A percentile compares a stretch with the other conserved stretches of the same genome.
phyloP scores from a whole-genome alignment of 2,329 filamentous ascomycete genomes.

The Xylaria multiplex region DNA sequence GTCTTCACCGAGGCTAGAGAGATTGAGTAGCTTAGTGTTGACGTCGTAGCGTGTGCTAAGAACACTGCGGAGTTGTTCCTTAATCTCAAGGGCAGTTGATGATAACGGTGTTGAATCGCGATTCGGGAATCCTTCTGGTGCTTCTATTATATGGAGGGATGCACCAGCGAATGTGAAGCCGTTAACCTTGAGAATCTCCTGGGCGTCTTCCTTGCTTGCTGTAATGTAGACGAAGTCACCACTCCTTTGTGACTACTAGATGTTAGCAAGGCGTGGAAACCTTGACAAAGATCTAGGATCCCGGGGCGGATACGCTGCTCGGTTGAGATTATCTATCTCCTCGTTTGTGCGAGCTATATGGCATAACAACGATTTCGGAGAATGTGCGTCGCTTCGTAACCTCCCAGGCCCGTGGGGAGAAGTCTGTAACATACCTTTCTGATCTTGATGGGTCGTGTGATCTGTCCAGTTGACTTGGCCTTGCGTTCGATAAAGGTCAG shows the following conservation, averaged over 20 bases:
- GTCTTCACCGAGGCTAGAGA: slow-evolving; percentile 81
- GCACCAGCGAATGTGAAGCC: slow-evolving; percentile 74
- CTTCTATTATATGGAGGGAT: slow-evolving; percentile 65
- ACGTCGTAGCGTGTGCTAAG: slow-evolving; percentile 79
- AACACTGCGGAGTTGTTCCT: slow-evolving; percentile 74
- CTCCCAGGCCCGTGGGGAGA: slow-evolving; percentile 56
- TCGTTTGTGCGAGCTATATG: slow-evolving; percentile 53
- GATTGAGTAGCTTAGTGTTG: slow-evolving; percentile 78
- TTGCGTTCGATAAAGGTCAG: slow-evolving; percentile 78
- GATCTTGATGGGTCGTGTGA: slow-evolving; percentile 68
- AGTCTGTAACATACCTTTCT: slow-evolving; percentile 77
- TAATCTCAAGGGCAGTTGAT: slow-evolving; percentile 67
- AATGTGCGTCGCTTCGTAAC: slow-evolving; percentile 53
- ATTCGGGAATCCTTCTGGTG: slow-evolving; percentile 56
- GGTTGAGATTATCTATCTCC: slow-evolving; percentile 51
- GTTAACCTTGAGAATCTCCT: slow-evolving; percentile 74
- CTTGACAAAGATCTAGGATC: slow-evolving; percentile 52
- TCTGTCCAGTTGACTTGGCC: slow-evolving; percentile 64
- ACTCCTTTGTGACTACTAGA: slow-evolving; percentile 73
- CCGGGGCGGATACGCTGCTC: slow-evolving; percentile 53
- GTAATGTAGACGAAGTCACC: slow-evolving; percentile 76
- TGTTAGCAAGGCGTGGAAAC: slow-evolving; percentile 71
- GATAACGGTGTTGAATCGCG: slow-evolving; percentile 56
- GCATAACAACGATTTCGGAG: slow-evolving; percentile 54
- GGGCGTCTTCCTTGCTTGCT: slow-evolving; percentile 70